Percentiles rank a stretch among this genome's conserved stretches.
phyloP scores from a whole-genome alignment of 495 filamentous ascomycete genomes.

The Zalerion maritima region DNA sequence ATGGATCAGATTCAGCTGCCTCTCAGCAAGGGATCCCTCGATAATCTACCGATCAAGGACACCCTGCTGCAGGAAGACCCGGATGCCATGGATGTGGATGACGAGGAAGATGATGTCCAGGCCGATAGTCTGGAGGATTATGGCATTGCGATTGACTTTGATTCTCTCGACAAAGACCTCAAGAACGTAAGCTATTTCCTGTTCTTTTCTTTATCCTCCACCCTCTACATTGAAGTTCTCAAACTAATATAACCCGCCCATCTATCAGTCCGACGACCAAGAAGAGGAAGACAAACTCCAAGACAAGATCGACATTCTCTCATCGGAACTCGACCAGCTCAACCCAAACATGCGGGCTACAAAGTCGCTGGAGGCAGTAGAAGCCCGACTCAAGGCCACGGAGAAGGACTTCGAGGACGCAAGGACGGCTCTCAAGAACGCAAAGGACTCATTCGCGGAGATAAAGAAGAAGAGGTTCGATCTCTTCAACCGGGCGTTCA shows the following conservation, averaged over 20 bases:
- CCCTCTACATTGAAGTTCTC: too few relatives aligned
- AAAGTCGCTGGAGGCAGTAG: constrained; percentile 77
- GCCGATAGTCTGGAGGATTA: constrained; percentile 57
- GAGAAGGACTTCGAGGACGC: constrained; percentile 84
- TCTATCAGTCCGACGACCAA: constrained; percentile 45
- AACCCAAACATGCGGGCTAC: constrained; percentile 91
- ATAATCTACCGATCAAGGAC: constrained; percentile 77
- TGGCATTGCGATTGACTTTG: constrained; percentile 85
- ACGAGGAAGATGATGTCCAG: constrained; percentile 45
- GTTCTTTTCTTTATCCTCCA: constrained; percentile 2
- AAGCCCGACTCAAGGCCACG: constrained; percentile 67
- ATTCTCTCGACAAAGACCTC: constrained; percentile 70
- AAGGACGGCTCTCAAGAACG: constrained; percentile 50
- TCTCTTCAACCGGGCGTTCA: constrained; percentile 87
- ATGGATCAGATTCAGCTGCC: constrained; percentile 86
- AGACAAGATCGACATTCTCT: constrained; percentile 59
- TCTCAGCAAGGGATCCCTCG: constrained; percentile 64
- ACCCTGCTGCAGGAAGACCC: constrained; percentile 49
- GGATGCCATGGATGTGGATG: constrained; percentile 82
- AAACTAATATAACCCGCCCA: constrained; percentile 10
- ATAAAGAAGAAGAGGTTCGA: constrained; percentile 74
- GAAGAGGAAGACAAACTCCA: constrained; percentile 63
- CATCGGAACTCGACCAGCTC: constrained; percentile 74
- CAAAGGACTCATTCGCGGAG: constrained; percentile 67
- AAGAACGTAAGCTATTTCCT: constrained; percentile 44